A percentile compares a stretch with the other conserved stretches of the same genome.
Conservation (phyloP, 495 filamentous ascomycete species). For the Penicillium mononematosum region DNA sequence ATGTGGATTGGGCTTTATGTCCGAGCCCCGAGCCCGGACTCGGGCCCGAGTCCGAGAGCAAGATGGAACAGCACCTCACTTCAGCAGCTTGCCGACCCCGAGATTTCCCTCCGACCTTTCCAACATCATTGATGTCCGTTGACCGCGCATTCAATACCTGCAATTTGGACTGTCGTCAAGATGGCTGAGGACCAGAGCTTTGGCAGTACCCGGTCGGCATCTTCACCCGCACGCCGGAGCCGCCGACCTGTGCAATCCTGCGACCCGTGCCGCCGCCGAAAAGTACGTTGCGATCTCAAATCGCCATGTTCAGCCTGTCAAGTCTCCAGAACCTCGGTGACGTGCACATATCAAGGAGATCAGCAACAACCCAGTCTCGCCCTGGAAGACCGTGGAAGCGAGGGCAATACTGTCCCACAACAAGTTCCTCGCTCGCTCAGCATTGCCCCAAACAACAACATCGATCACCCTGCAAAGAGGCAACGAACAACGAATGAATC, state of each 20-base stretch:
- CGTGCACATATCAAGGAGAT: constrained; percentile 25
- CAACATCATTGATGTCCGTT: constrained; percentile 8
- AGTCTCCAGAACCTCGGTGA: constrained; percentile 31
- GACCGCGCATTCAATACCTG: constrained; percentile 1
- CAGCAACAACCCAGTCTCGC: constrained; percentile 4
- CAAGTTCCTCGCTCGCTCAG: constrained; percentile 2
- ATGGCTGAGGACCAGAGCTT: constrained; percentile 3
- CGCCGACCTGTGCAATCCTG: constrained; percentile 42
- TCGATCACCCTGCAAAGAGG: constrained; percentile 5
- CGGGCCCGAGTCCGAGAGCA: neutral
- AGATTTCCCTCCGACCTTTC: constrained; percentile 8
- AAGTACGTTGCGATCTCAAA: constrained; percentile 46
- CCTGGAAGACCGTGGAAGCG: constrained; percentile 4
- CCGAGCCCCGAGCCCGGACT: neutral
- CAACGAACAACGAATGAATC: constrained; percentile 8
- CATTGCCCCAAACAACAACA: constrained; percentile 2
- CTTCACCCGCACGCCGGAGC: neutral
- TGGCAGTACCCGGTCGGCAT: constrained; percentile 1
- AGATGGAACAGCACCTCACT: neutral
- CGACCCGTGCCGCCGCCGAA: constrained; percentile 42
- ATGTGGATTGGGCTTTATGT: neutral
- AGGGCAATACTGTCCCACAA: constrained; percentile 2
- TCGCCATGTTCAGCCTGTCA: constrained; percentile 39
- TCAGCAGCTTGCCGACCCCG: constrained; percentile 10
- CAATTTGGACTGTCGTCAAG: constrained; percentile 3